Percentiles rank a stretch among this genome's conserved stretches.
Conservation (phyloP, 495 filamentous ascomycete species). For the Talaromyces stipitatus region DNA sequence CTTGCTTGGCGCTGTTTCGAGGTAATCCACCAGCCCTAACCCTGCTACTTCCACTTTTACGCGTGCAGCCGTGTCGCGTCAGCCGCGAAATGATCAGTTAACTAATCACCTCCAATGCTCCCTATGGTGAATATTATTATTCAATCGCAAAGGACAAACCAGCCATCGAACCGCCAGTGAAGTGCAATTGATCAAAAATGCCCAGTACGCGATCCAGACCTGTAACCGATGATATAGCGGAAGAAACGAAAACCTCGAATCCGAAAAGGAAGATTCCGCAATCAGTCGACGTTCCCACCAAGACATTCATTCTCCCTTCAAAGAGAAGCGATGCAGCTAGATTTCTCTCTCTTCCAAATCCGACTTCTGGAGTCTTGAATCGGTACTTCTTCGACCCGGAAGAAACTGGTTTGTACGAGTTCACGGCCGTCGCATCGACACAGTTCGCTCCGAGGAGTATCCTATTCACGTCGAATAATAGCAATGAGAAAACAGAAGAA, state of each 20-base stretch:
- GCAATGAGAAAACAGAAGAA: constrained; percentile 2
- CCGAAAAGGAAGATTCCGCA: not conserved
- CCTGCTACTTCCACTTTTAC: too few species aligned
- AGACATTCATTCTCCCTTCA: constrained; percentile 75
- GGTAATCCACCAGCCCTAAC: too few species aligned
- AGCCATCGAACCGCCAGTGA: not conserved
- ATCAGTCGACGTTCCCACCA: constrained; percentile 39
- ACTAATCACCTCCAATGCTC: too few species aligned
- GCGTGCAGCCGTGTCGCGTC: too few species aligned
- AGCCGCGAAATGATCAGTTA: too few species aligned
- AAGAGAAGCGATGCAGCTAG: constrained; percentile 52
- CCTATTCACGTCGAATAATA: constrained; percentile 18
- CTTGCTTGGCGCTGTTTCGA: too few species aligned
- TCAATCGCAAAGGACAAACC: not conserved
- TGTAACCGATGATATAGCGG: not conserved
- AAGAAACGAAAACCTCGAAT: not conserved
- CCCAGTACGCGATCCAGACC: constrained; percentile 1
- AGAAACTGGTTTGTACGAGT: constrained; percentile 72
- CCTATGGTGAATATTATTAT: too few species aligned
- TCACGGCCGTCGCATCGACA: constrained; percentile 66
- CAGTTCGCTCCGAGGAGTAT: constrained; percentile 25
- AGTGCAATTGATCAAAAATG: not conserved
- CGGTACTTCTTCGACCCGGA: constrained; percentile 77
- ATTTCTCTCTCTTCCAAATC: constrained; percentile 73
- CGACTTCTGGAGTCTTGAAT: constrained; percentile 53